Evolutionary conservation across 1,284 basidiomycete species (phyloP).

Genomic region (Acaromyces ingoldii): DNA sequence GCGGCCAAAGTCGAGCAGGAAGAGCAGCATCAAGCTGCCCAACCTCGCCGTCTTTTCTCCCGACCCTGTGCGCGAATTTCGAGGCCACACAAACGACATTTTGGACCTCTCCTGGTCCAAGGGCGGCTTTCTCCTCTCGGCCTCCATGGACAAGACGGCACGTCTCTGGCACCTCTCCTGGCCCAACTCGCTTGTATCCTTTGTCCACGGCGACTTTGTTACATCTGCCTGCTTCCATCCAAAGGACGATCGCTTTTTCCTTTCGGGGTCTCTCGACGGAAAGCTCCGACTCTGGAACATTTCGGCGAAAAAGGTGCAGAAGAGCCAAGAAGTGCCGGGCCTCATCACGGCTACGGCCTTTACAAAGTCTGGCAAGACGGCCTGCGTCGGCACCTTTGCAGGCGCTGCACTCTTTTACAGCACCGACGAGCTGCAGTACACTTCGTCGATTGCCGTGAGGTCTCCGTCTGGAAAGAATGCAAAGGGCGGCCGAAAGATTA

Average conservation of each 20-base stretch:
- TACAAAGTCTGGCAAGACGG: constrained; percentile 43
- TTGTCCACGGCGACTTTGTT: constrained; percentile 52
- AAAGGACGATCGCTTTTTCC: constrained; percentile 52
- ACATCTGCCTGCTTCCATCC: constrained; percentile 50
- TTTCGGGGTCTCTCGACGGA: constrained; percentile 51
- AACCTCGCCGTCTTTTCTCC: constrained; percentile 21
- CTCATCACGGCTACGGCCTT: constrained; percentile 52
- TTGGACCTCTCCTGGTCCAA: constrained; percentile 53
- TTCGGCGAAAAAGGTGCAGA: constrained; percentile 25
- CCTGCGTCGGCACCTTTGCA: constrained; percentile 50
- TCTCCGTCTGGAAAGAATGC: constrained; percentile 46
- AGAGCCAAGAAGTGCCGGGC: constrained; percentile 43
- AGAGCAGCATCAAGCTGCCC: background rate
- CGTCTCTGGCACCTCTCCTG: constrained; percentile 52
- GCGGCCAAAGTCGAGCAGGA: background rate
- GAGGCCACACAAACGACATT: constrained; percentile 50
- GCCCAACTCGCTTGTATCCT: constrained; percentile 49
- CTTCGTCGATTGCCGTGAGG: constrained; percentile 42
- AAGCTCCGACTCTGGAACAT: constrained; percentile 53
- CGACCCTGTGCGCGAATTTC: constrained; percentile 42
- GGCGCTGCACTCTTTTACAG: constrained; percentile 47
- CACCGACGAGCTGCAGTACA: constrained; percentile 38
- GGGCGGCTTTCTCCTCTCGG: constrained; percentile 52
- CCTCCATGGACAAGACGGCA: constrained; percentile 53
- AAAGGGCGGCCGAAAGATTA: constrained; percentile 51